These are phyloP conservation scores for Globisporangium camurandrum DNA, from an alignment of 352 stramenopile species.

Conservation along the genomic window DNA sequence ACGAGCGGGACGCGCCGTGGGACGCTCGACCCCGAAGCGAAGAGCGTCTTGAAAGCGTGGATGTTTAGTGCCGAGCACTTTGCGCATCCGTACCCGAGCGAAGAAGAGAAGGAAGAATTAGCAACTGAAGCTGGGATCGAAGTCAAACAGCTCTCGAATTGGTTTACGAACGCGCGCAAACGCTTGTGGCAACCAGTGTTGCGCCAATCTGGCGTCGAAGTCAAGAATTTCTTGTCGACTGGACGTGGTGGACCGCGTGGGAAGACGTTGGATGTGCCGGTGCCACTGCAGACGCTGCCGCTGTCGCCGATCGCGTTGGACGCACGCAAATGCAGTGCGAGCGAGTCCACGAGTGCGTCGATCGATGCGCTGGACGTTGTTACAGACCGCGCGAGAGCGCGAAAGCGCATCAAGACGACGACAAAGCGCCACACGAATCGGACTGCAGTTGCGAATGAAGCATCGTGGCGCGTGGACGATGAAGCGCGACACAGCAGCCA, in stretches of 20 bases:
- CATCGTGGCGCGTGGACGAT: constrained; percentile 8
- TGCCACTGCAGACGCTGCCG: constrained; percentile 49
- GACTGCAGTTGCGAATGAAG: constrained; percentile 24
- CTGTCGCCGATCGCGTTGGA: constrained; percentile 19
- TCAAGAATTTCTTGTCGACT: constrained; percentile 85
- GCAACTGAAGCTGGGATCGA: constrained; percentile 74
- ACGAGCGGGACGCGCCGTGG: constrained; percentile 80
- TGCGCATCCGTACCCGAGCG: constrained; percentile 79
- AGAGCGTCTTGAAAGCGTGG: constrained; percentile 85
- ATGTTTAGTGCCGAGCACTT: constrained; percentile 88
- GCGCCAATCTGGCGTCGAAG: constrained; percentile 80
- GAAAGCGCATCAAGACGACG: constrained; percentile 30
- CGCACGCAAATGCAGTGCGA: constrained; percentile 12
- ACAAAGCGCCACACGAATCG: too few relatives aligned
- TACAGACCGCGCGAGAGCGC: too few relatives aligned
- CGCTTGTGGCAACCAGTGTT: constrained; percentile 81
- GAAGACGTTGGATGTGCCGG: constrained; percentile 68
- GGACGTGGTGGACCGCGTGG: constrained; percentile 70
- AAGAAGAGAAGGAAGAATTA: constrained; percentile 84
- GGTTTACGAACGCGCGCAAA: constrained; percentile 87
- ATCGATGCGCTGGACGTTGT: too few relatives aligned
- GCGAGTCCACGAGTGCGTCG: too few relatives aligned
- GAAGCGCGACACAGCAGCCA: constrained; percentile 26
- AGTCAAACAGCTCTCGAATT: constrained; percentile 87
- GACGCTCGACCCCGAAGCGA: constrained; percentile 76